phyloP scores from a whole-genome alignment of 768 basidiomycete species.

The Tylopilus subfusipes region DNA sequence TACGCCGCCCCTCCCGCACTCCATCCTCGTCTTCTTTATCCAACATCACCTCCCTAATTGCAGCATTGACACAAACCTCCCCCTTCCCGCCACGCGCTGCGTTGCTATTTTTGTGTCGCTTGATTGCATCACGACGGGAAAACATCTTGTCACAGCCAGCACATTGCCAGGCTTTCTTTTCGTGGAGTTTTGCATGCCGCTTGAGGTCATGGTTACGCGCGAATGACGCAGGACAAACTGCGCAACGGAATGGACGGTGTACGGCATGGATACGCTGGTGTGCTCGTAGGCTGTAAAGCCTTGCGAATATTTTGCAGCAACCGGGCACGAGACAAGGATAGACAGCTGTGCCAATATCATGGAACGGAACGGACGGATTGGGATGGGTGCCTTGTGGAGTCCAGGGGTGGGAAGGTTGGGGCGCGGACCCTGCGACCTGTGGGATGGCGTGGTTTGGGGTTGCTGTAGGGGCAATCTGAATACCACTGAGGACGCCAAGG shows the following conservation, averaged over 20 bases:
- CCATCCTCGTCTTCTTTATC: constrained; percentile 36
- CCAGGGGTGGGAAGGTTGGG: constrained; percentile 33
- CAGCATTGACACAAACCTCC: constrained; percentile 52
- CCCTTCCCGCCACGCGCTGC: constrained; percentile 49
- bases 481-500: constrained; percentile 73
- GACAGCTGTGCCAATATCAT: constrained; percentile 70
- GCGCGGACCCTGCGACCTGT: constrained; percentile 29
- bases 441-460: constrained; percentile 30
- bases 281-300: constrained; percentile 63
- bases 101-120: constrained; percentile 66
- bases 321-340: constrained; percentile 68
- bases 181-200: constrained; percentile 71
- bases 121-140: constrained; percentile 75
- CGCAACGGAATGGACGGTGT: constrained; percentile 65
- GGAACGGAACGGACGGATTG: constrained; percentile 27
- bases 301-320: constrained; percentile 68
- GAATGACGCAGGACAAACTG: constrained; percentile 68
- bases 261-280: constrained; percentile 66
- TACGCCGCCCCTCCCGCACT: constrained; percentile 55
- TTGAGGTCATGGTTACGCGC: constrained; percentile 77
- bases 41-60: constrained; percentile 57
- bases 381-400: constrained; percentile 23
- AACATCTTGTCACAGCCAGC: constrained; percentile 71
- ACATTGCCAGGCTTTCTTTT: constrained; percentile 71
- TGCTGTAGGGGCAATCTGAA: constrained; percentile 53